Evolutionary conservation across 2,329 filamentous ascomycete genomes (phyloP).

Genomic region (Orbilia oligospora): DNA sequence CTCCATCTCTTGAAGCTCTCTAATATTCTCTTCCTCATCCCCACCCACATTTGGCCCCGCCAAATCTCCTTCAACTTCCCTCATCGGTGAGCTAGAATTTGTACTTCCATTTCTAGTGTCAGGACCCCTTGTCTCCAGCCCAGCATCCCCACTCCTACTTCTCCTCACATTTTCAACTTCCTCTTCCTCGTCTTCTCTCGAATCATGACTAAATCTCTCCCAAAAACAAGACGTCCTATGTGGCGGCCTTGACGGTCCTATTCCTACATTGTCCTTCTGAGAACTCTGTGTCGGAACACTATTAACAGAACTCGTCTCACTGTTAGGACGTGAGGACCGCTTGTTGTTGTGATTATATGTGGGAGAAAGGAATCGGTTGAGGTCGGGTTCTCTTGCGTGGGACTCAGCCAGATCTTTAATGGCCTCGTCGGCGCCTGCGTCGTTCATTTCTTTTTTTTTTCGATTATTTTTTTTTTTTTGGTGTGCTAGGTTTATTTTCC

Average conservation of each 20-base stretch:
- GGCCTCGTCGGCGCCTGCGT: conserved; percentile 60
- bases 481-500: background rate
- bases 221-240: conserved; percentile 53
- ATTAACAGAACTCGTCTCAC: conserved; percentile 19
- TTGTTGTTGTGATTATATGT: background rate
- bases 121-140: background rate
- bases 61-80: conserved; percentile 40
- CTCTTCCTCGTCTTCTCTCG: conserved; percentile 46
- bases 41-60: conserved; percentile 24
- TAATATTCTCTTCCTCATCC: conserved; percentile 40
- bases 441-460: conserved; percentile 59
- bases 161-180: conserved; percentile 35
- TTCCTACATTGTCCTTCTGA: conserved; percentile 16
- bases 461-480: background rate
- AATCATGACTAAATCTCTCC: conserved; percentile 54
- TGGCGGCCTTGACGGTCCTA: background rate
- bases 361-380: conserved; percentile 34
- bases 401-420: conserved; percentile 57
- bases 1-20: conserved; percentile 38
- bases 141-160: conserved; percentile 28
- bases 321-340: conserved; percentile 19
- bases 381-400: conserved; percentile 25
- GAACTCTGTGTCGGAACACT: conserved; percentile 2
- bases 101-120: conserved; percentile 6
- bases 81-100: conserved; percentile 37